Conservation (phyloP, 2,329 filamentous ascomycete genomes). For the Penicillium sp. region DNA sequence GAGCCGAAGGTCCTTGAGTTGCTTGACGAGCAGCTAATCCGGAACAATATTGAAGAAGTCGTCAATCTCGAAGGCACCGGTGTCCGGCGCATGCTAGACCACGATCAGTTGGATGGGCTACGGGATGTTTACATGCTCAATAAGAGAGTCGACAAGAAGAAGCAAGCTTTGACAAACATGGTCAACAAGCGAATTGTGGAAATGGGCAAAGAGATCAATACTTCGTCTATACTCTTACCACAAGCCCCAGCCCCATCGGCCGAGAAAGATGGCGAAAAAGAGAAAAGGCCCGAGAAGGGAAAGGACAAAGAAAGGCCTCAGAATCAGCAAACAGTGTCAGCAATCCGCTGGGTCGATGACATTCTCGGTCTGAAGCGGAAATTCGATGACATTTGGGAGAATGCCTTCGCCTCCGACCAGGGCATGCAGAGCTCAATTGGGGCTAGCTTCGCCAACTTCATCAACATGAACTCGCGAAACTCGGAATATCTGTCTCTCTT, state of each 20-base stretch:
- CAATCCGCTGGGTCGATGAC: slow-evolving; percentile 93
- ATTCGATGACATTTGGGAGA: slow-evolving; percentile 75
- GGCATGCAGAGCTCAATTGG: slow-evolving; percentile 78
- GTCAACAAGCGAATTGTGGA: slow-evolving; percentile 74
- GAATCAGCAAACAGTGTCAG: slow-evolving; percentile 79
- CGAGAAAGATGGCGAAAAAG: slow-evolving; percentile 51
- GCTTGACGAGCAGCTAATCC: slow-evolving; percentile 77
- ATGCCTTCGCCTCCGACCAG: slow-evolving; percentile 72
- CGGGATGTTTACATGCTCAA: slow-evolving; percentile 79
- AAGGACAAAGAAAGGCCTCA: slow-evolving; percentile 53
- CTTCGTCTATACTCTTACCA: slow-evolving; percentile 43
- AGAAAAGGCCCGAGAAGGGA: slow-evolving; percentile 49
- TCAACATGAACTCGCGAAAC: slow-evolving; percentile 81
- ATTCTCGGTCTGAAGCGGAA: slow-evolving; percentile 82
- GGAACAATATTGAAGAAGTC: slow-evolving; percentile 73
- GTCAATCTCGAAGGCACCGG: slow-evolving; percentile 82
- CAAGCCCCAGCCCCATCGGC: slow-evolving; percentile 49
- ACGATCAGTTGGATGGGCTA: slow-evolving; percentile 76
- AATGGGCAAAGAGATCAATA: slow-evolving; percentile 80
- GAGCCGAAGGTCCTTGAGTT: slow-evolving; percentile 70
- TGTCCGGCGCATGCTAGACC: slow-evolving; percentile 84
- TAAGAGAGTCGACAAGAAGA: slow-evolving; percentile 71
- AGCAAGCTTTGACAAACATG: slow-evolving; percentile 65
- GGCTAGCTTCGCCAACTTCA: slow-evolving; percentile 85
- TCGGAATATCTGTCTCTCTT: slow-evolving; percentile 94